A percentile compares a stretch with the other conserved stretches of the same genome.
These are phyloP conservation scores for Sesbania bispinosa DNA, from an alignment of 306 rosid genomes.

Conservation along the genomic window DNA sequence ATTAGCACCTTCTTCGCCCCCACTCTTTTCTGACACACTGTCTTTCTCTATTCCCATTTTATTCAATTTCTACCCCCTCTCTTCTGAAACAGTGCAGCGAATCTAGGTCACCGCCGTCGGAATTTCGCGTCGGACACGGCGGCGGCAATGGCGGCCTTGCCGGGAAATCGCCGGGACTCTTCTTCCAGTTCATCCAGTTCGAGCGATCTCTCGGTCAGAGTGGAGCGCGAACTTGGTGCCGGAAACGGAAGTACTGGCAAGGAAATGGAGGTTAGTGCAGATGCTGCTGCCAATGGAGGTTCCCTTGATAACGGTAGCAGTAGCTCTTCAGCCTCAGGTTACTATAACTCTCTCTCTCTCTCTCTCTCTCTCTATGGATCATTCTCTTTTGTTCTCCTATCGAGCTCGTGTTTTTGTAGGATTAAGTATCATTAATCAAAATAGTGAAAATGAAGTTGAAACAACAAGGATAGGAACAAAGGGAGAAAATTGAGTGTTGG, in stretches of 20 bases:
- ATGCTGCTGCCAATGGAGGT: constrained; percentile 26
- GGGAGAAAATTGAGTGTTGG: neutral
- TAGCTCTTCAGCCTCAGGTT: constrained; percentile 53
- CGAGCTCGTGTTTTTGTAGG: constrained; percentile 9
- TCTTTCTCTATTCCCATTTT: neutral
- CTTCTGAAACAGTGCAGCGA: constrained; percentile 7
- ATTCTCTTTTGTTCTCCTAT: neutral
- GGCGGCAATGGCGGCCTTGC: constrained; percentile 54
- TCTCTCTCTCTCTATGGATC: neutral
- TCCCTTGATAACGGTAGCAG: constrained; percentile 20
- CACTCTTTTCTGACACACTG: neutral
- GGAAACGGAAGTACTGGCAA: constrained; percentile 32
- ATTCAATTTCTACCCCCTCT: neutral
- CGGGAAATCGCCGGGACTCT: constrained; percentile 39
- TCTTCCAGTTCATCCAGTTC: constrained; percentile 32
- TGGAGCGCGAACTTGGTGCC: constrained; percentile 18
- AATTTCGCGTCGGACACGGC: constrained; percentile 15
- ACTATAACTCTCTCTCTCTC: neutral
- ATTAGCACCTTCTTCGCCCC: neutral
- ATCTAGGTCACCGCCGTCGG: constrained; percentile 40
- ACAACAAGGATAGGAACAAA: neutral
- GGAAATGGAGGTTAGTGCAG: constrained; percentile 25
- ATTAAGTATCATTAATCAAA: neutral
- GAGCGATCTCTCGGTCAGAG: constrained; percentile 35
- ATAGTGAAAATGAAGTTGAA: neutral